Evolutionary conservation across 2,329 filamentous ascomycete species (phyloP).

Genomic region (Verticillium albo-atrum): DNA sequence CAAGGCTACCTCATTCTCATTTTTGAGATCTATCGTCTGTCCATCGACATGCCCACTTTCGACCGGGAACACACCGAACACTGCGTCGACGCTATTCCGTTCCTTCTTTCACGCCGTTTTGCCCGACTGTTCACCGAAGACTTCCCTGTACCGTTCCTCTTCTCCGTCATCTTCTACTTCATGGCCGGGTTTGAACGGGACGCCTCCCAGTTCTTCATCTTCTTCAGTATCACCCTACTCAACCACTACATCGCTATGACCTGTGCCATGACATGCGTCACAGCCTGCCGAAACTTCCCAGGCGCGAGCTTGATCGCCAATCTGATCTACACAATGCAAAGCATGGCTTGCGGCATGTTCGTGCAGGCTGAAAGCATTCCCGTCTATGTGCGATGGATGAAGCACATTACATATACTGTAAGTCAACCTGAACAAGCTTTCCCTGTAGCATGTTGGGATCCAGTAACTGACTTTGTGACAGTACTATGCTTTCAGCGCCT

Average conservation of each 20-base stretch:
- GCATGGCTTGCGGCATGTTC: constrained; percentile 72
- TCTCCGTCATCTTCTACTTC: constrained; percentile 70
- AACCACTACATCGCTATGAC: constrained; percentile 72
- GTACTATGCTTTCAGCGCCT: constrained; percentile 68
- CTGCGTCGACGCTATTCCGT: constrained; percentile 65
- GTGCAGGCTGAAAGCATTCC: constrained; percentile 70
- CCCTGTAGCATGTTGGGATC: constrained; percentile 6
- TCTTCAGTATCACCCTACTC: constrained; percentile 63
- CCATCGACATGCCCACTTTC: constrained; percentile 69
- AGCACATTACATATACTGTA: constrained; percentile 59
- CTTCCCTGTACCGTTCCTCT: constrained; percentile 66
- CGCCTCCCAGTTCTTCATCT: constrained; percentile 63
- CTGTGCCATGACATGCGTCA: constrained; percentile 65
- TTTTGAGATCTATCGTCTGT: constrained; percentile 72
- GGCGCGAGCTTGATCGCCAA: constrained; percentile 70
- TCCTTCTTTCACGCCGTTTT: constrained; percentile 64
- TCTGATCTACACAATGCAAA: constrained; percentile 67
- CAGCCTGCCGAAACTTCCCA: constrained; percentile 61
- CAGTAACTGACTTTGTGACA: constrained; percentile 21
- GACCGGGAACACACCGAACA: constrained; percentile 72
- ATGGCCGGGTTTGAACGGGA: constrained; percentile 69
- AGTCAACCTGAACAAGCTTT: constrained; percentile 23
- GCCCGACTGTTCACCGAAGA: constrained; percentile 69
- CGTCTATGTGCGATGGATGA: constrained; percentile 74
- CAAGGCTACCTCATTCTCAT: constrained; percentile 74